Conservation (phyloP, 2,329 filamentous ascomycete genomes). For the Hypoxylon sp. region DNA sequence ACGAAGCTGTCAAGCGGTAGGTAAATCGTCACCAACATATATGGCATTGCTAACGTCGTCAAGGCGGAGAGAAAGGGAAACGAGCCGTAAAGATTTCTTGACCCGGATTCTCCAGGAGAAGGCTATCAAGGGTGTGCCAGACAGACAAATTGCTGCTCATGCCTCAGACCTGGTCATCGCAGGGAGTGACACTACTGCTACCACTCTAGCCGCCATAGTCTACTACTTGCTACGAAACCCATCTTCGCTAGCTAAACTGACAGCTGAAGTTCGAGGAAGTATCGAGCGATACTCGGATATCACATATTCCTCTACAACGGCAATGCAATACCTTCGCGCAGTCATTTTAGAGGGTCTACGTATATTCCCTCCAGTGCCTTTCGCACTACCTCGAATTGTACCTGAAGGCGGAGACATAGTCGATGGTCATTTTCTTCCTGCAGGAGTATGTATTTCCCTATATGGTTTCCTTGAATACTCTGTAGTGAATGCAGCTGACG, state of each 20-base stretch:
- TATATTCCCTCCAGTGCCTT: slow-evolving; percentile 23
- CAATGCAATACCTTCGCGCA: slow-evolving; percentile 24
- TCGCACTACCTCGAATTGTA: slow-evolving; percentile 23
- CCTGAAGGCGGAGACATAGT: slow-evolving; percentile 31
- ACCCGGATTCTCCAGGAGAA: slow-evolving; percentile 46
- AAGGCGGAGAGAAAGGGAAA: slow-evolving; percentile 40
- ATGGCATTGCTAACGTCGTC: slow-evolving; percentile 7
- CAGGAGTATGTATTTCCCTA: slow-evolving; percentile 26
- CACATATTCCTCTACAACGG: slow-evolving; percentile 15
- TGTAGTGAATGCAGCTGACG: background rate
- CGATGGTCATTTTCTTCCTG: slow-evolving; percentile 36
- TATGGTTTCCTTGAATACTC: background rate
- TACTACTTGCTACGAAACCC: slow-evolving; percentile 43
- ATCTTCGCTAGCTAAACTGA: slow-evolving; percentile 21
- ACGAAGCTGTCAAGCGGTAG: slow-evolving; percentile 42
- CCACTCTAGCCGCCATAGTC: slow-evolving; percentile 26
- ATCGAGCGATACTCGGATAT: slow-evolving; percentile 41
- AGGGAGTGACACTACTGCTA: slow-evolving; percentile 45
- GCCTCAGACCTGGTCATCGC: slow-evolving; percentile 50
- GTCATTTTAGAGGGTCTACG: slow-evolving; percentile 36
- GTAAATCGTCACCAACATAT: background rate
- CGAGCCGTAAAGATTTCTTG: slow-evolving; percentile 46
- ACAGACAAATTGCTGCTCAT: slow-evolving; percentile 50
- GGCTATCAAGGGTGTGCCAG: slow-evolving; percentile 39
- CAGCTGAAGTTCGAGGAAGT: slow-evolving; percentile 33